phyloP scores from a whole-genome alignment of 495 filamentous ascomycete species.

The Peziza echinospora region DNA sequence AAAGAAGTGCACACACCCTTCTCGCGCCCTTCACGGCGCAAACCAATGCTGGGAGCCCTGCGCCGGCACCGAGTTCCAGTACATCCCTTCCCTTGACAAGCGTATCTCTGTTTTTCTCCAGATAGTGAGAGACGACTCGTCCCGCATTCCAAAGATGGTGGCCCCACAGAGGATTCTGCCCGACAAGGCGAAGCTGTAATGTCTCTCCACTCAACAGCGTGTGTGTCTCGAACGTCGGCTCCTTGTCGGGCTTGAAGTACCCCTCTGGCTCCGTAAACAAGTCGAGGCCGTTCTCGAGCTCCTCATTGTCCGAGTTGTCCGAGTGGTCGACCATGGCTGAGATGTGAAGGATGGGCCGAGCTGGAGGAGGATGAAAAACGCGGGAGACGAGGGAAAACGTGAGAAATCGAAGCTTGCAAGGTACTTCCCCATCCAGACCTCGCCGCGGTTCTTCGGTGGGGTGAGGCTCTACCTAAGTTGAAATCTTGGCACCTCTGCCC shows the following conservation, averaged over 20 bases:
- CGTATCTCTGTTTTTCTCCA: slow-evolving; percentile 37
- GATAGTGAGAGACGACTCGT: slow-evolving; percentile 48
- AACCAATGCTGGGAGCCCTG: slow-evolving; percentile 64
- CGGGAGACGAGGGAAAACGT: too few relatives aligned
- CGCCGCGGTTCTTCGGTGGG: too few relatives aligned
- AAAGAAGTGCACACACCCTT: slow-evolving; percentile 9
- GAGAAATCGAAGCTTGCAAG: too few relatives aligned
- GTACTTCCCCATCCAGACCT: too few relatives aligned
- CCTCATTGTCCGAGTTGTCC: too few relatives aligned
- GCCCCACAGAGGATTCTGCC: slow-evolving; percentile 76
- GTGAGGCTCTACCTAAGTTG: too few relatives aligned
- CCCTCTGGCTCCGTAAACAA: slow-evolving; percentile 62
- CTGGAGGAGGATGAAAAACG: too few relatives aligned
- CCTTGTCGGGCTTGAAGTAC: slow-evolving; percentile 50
- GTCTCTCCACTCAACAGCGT: slow-evolving; percentile 40
- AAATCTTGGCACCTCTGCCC: too few relatives aligned
- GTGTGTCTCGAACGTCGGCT: slow-evolving; percentile 46
- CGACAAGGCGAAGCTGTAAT: slow-evolving; percentile 60
- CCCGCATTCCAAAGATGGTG: slow-evolving; percentile 84
- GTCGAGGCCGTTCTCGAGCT: slow-evolving; percentile 9
- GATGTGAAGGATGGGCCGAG: too few relatives aligned
- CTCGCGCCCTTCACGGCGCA: slow-evolving; percentile 46
- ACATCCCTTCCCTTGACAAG: slow-evolving; percentile 42
- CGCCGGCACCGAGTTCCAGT: slow-evolving; percentile 77
- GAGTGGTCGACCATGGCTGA: too few relatives aligned